phyloP scores from a whole-genome alignment of 129 eudicot genomes.

The Flaveria bidentis region DNA sequence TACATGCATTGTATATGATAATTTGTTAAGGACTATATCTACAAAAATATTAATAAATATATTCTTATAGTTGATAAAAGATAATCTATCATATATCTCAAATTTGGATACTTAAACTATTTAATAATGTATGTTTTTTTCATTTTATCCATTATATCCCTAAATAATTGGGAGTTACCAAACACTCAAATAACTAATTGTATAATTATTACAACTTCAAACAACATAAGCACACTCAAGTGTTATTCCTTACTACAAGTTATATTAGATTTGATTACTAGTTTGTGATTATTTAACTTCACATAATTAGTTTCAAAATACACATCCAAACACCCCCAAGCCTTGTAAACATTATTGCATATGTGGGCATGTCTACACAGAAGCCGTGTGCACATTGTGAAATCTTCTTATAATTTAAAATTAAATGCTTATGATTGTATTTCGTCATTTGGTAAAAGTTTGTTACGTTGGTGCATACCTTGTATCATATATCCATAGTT shows the following conservation, averaged over 20 bases:
- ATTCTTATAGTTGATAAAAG: background rate
- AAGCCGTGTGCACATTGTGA: background rate
- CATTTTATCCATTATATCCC: background rate
- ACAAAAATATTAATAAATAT: background rate
- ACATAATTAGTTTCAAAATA: background rate
- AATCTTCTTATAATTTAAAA: constrained; percentile 5
- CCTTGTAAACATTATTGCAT: background rate
- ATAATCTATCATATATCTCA: background rate
- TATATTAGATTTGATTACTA: background rate
- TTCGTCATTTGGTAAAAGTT: background rate
- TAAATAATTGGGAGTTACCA: background rate
- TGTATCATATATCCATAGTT: background rate
- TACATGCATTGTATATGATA: background rate
- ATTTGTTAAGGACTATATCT: background rate
- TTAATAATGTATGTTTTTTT: background rate
- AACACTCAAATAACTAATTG: background rate
- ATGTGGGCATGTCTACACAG: background rate
- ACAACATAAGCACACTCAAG: background rate
- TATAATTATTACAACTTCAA: background rate
- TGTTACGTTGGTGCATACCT: constrained; percentile 1
- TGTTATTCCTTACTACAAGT: background rate
- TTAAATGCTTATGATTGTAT: background rate
- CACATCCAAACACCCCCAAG: background rate
- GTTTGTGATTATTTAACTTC: background rate
- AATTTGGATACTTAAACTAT: background rate